phyloP scores from a whole-genome alignment of 805 yeast genomes.

The Saturnispora serradocipensis region DNA sequence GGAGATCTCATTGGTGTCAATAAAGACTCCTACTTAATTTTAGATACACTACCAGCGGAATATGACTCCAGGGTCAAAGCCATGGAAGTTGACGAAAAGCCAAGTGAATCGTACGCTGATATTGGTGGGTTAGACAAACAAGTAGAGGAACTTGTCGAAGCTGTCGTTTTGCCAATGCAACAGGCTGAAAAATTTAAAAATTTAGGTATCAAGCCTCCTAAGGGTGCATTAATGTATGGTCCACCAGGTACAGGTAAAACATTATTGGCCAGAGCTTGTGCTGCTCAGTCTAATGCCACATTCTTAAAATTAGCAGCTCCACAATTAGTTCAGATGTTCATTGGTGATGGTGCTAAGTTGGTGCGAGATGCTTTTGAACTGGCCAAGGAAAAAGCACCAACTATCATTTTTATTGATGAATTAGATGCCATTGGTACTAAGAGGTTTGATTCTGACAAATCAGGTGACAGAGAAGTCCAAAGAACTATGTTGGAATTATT shows the following conservation, averaged over 20 bases:
- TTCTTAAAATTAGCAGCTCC: constrained; percentile 96
- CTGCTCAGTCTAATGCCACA: constrained; percentile 97
- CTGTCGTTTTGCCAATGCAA: constrained; percentile 96
- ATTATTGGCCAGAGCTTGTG: constrained; percentile 94
- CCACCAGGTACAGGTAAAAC: constrained; percentile 99
- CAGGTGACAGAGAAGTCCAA: constrained; percentile 98
- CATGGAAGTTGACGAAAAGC: constrained; percentile 98
- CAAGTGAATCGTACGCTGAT: constrained; percentile 93
- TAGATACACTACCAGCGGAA: constrained; percentile 94
- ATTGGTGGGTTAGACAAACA: constrained; percentile 98
- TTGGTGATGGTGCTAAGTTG: constrained; percentile 97
- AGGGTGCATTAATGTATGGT: constrained; percentile 97
- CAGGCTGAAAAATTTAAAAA: constrained; percentile 93
- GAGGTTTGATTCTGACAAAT: constrained; percentile 93
- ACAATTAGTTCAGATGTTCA: constrained; percentile 94
- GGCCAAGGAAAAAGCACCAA: constrained; percentile 97
- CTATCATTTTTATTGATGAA: constrained; percentile 96
- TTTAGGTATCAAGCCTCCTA: constrained; percentile 94
- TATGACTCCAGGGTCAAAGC: constrained; percentile 97
- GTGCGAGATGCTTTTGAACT: constrained; percentile 96
- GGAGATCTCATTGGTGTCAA: constrained; percentile 96
- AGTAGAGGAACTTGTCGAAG: constrained; percentile 96
- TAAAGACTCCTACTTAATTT: constrained; percentile 86
- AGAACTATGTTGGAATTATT: constrained; percentile 97
- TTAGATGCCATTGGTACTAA: constrained; percentile 98